Conservation (phyloP, 805 yeast genomes). For the Wickerhamiella vanderwaltii region DNA sequence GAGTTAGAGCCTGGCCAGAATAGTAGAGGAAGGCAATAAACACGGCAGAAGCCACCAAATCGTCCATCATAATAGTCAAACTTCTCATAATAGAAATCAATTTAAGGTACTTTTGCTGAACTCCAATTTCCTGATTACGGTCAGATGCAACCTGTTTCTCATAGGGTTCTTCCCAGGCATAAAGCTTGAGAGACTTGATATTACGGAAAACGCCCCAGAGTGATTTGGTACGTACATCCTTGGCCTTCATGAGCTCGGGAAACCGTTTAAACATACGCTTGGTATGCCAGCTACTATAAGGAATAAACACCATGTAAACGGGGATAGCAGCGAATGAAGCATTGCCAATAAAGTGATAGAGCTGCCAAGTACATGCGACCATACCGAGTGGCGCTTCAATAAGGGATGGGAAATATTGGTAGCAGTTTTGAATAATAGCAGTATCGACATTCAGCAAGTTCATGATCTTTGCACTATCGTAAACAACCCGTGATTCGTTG, state of each 20-base stretch:
- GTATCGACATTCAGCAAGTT: slow-evolving; percentile 71
- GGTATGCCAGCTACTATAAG: slow-evolving; percentile 47
- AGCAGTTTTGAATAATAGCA: slow-evolving; percentile 46
- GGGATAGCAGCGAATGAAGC: slow-evolving; percentile 88
- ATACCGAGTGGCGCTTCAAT: slow-evolving; percentile 96
- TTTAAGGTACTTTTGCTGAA: slow-evolving; percentile 40
- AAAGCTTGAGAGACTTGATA: slow-evolving; percentile 72
- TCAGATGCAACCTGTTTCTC: slow-evolving; percentile 38
- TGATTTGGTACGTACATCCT: slow-evolving; percentile 63
- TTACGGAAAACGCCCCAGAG: slow-evolving; percentile 82
- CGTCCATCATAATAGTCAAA: slow-evolving; percentile 70
- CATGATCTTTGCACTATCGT: slow-evolving; percentile 68
- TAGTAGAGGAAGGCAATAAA: slow-evolving; percentile 64
- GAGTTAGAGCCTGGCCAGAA: slow-evolving; percentile 53
- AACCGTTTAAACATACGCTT: slow-evolving; percentile 43
- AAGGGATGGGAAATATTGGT: slow-evolving; percentile 64
- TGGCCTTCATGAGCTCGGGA: slow-evolving; percentile 76
- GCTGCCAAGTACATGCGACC: slow-evolving; percentile 58
- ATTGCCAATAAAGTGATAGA: slow-evolving; percentile 65
- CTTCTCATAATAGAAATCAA: slow-evolving; percentile 72
- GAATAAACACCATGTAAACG: slow-evolving; percentile 61
- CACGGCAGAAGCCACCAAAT: slow-evolving; percentile 71
- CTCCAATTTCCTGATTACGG: slow-evolving; percentile 47
- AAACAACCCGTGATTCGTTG: slow-evolving; percentile 40
- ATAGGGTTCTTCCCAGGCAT: slow-evolving; percentile 81